Evolutionary conservation across 306 rosid genomes (phyloP).

Genomic region (Quercus alba): DNA sequence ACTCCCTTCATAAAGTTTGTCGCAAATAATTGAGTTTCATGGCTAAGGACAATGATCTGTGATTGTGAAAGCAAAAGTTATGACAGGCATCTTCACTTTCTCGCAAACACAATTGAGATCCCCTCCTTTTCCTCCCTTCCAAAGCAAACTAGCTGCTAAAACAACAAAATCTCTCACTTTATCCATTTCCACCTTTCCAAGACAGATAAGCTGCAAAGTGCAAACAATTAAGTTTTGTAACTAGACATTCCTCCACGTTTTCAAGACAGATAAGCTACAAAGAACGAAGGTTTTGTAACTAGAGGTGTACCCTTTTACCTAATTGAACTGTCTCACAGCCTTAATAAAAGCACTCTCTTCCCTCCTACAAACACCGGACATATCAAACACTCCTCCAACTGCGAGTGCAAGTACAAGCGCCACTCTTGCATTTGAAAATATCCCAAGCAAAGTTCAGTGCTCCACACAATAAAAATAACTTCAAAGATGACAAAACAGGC

Average conservation of each 20-base stretch:
- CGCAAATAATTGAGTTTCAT: too few relatives aligned
- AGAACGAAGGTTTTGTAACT: slow-evolving; percentile 25
- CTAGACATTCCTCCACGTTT: slow-evolving; percentile 36
- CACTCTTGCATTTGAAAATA: too few relatives aligned
- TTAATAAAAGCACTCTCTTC: slow-evolving; percentile 41
- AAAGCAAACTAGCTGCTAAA: slow-evolving; percentile 20
- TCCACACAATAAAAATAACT: not conserved
- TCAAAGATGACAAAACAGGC: slow-evolving; percentile 21
- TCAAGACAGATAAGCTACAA: slow-evolving; percentile 25
- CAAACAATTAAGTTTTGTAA: too few relatives aligned
- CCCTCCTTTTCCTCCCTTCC: slow-evolving; percentile 16
- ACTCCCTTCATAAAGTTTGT: too few relatives aligned
- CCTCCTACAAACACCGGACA: slow-evolving; percentile 14
- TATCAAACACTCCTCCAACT: not conserved
- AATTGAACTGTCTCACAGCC: not conserved
- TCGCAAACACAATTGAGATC: too few relatives aligned
- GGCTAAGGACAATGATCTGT: too few relatives aligned
- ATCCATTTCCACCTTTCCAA: slow-evolving; percentile 32
- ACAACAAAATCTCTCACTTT: slow-evolving; percentile 23
- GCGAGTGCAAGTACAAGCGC: too few relatives aligned
- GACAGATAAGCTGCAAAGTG: slow-evolving; percentile 4
- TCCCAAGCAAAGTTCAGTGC: not conserved
- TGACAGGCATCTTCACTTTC: too few relatives aligned
- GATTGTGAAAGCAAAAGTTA: too few relatives aligned
- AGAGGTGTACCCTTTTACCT: slow-evolving; percentile 20